These are phyloP conservation scores for Phyllosticta capitalensis DNA, from an alignment of 2,329 filamentous ascomycete genomes.

Conservation along the genomic window DNA sequence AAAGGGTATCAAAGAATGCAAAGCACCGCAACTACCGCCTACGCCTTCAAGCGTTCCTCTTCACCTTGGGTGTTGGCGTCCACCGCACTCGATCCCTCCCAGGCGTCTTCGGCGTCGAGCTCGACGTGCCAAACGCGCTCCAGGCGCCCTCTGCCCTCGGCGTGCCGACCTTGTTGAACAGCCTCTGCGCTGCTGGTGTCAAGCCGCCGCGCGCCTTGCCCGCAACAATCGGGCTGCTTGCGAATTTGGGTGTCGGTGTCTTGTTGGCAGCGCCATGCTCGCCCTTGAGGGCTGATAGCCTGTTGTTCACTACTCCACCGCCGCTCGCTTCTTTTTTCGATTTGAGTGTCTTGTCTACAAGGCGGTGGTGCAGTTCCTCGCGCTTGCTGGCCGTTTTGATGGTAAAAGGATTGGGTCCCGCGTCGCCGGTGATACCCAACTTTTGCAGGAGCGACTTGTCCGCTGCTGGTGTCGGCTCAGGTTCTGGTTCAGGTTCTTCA, in stretches of 20 bases:
- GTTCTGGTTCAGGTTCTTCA: slow-evolving; percentile 25
- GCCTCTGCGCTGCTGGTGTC: slow-evolving; percentile 37
- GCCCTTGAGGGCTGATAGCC: background rate
- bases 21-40: background rate
- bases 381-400: slow-evolving; percentile 64
- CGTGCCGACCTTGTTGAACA: slow-evolving; percentile 26
- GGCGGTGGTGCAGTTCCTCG: slow-evolving; percentile 73
- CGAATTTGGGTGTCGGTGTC: slow-evolving; percentile 58
- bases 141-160: slow-evolving; percentile 23
- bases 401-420: slow-evolving; percentile 59
- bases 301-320: background rate
- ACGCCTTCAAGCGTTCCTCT: slow-evolving; percentile 15
- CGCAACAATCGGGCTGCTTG: slow-evolving; percentile 35
- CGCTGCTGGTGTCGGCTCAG: slow-evolving; percentile 37
- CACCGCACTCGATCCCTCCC: slow-evolving; percentile 15
- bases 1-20: no score
- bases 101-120: slow-evolving; percentile 13
- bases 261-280: slow-evolving; percentile 16
- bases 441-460: slow-evolving; percentile 67
- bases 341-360: slow-evolving; percentile 53
- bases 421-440: slow-evolving; percentile 36
- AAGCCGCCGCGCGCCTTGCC: slow-evolving; percentile 42
- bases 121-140: slow-evolving; percentile 24
- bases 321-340: background rate
- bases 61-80: slow-evolving; percentile 21